These are phyloP conservation scores for Auriscalpium microsporum DNA, from an alignment of 768 basidiomycete genomes.

Conservation along the genomic window DNA sequence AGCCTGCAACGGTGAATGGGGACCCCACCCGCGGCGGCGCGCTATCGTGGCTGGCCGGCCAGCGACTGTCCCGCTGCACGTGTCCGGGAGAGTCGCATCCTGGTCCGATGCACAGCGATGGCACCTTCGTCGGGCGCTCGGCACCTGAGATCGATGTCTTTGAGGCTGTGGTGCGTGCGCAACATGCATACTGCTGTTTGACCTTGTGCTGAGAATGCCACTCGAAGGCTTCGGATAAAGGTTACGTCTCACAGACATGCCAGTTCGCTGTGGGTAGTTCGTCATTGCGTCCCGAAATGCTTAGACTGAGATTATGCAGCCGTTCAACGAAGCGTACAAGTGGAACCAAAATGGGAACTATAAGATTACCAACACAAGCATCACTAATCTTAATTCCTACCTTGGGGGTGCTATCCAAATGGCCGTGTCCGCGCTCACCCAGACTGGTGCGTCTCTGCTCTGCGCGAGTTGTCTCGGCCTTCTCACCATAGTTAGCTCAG, in stretches of 20 bases:
- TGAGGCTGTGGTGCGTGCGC: constrained; percentile 35
- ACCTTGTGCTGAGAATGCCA: neutral
- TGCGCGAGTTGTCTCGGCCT: neutral
- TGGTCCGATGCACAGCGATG: constrained; percentile 44
- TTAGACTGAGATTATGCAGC: neutral
- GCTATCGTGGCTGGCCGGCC: constrained; percentile 82
- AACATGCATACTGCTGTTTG: neutral
- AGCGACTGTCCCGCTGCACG: constrained; percentile 25
- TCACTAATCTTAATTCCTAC: constrained; percentile 43
- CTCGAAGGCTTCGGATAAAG: neutral
- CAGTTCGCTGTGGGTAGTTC: constrained; percentile 13
- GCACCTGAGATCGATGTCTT: constrained; percentile 70
- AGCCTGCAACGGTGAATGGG: constrained; percentile 51
- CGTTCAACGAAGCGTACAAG: constrained; percentile 10
- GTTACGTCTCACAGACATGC: constrained; percentile 13
- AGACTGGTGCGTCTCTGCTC: constrained; percentile 25
- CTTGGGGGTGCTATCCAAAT: constrained; percentile 77
- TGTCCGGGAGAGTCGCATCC: constrained; percentile 42
- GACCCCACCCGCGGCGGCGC: constrained; percentile 42
- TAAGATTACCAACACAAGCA: neutral
- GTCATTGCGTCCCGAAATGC: neutral
- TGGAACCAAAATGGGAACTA: neutral
- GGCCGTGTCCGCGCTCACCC: constrained; percentile 63
- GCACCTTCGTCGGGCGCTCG: constrained; percentile 51
- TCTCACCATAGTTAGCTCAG: neutral